phyloP scores from a whole-genome alignment of 768 basidiomycete genomes.

The Calocera cornea region DNA sequence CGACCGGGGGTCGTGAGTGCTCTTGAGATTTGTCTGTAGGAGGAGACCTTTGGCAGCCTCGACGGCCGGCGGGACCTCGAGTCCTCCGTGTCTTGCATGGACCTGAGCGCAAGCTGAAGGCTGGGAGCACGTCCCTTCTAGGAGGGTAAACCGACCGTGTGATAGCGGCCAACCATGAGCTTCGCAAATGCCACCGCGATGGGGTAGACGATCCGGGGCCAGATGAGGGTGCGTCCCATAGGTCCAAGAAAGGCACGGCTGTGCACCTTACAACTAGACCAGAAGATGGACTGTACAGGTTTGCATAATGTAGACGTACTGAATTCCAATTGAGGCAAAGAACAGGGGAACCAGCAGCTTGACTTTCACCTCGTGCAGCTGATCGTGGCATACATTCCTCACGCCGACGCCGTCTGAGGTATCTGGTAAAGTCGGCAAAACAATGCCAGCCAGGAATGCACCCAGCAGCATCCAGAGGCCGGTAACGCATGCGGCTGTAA shows the following conservation, averaged over 20 bases:
- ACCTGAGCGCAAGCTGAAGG: no score
- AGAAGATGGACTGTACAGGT: no score
- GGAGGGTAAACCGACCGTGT: no score
- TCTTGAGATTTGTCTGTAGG: no score
- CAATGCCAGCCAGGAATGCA: slow-evolving; percentile 45
- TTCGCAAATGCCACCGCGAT: slow-evolving; percentile 46
- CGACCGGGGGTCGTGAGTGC: no score
- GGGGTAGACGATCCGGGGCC: slow-evolving; percentile 45
- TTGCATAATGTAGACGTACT: no score
- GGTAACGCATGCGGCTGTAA: slow-evolving; percentile 39
- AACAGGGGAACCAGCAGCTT: slow-evolving; percentile 46
- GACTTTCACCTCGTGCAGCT: slow-evolving; percentile 20
- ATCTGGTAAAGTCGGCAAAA: slow-evolving; percentile 19
- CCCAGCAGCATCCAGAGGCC: slow-evolving; percentile 51
- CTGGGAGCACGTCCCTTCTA: slow-evolving; percentile 8
- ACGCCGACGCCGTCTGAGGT: no score
- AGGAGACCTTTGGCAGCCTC: no score
- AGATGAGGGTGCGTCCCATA: slow-evolving; percentile 30
- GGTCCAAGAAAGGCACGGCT: slow-evolving; percentile 37
- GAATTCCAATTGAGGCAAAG: slow-evolving; percentile 29
- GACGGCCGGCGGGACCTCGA: no score
- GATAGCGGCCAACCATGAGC: slow-evolving; percentile 35
- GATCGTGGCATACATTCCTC: no score
- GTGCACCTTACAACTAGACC: no score
- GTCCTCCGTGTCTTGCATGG: no score